Evolutionary conservation across 108 stramenopile genomes (phyloP), one percentile per base, ranked within the genome.

Genomic region (Pseudonitzschia delicatissima): DNA sequence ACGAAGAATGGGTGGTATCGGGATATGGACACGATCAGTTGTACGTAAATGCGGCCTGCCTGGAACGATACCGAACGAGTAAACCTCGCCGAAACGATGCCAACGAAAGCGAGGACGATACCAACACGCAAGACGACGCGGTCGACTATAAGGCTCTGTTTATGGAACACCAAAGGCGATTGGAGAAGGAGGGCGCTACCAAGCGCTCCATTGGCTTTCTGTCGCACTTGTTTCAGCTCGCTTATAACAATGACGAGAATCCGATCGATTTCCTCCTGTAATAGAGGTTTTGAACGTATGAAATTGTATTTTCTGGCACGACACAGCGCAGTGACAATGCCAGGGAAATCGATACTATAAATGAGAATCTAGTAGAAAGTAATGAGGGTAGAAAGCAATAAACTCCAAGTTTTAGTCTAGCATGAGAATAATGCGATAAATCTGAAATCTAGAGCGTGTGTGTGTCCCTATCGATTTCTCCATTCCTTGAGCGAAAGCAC

Each of bases 31-130:
- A 70, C 37, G 69, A 66, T 48, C 71, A 74, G 29, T 2, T 79
- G 37, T 79, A 79, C 57, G 57, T 79, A 25, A 79, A 79, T 48
- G 78, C 73, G 25, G 78, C 78, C 1, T 20, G 65, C 23, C 27
- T 64, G 29, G 78, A 74, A 45, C 61, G 78, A 61, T 79, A 69
- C 45, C 50, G 66, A 29, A 45, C 36, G 9, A 21, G 33, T 28
- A 32, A 27, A 15, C 7, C n/a, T n/a, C n/a, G n/a, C n/a, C 11
- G 12, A 7, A 40, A 48, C 32, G 29, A 0, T 33, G 23, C 8
- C 32, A 9, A 9, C 29, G 55, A 26, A 1, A 26, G 28, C 28
- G 48, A n/a, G 15, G 15, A 11, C 11, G 51, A 53, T 5, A 3
- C 5, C 0, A n/a, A 33, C 13, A 29, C 5, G 31, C 29, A 55